Base-by-base conservation (phyloP, 768 basidiomycete species). In the Kwoniella dejecticola region DNA sequence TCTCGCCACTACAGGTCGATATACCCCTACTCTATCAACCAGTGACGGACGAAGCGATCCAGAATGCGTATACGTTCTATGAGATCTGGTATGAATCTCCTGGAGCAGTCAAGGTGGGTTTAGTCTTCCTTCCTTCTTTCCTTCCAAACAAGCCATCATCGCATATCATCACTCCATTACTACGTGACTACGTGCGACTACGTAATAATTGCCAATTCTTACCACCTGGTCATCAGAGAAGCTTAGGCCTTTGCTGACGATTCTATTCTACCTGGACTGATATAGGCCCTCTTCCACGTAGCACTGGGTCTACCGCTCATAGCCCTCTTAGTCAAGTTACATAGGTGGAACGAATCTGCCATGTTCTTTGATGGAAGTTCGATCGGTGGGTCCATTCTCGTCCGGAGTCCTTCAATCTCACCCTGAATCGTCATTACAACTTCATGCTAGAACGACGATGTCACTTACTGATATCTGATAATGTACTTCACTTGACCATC, bases 311-410 rank as follows among this genome's bases (percentile, higher is more conserved):
- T 93, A 17, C 90, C 90, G 11, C 76, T 96, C 33, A 68, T 88
- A 24, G 88, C 88, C 10, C 82, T 92, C 52, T 68, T 92, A 10
- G 83, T 85, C 47, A 97, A 96, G 78, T 82, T 96, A 60, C 83
- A 89, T 78, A 84, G 82, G 63, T 96, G 92, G 91, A 87, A 88
- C 73, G 93, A 96, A 72, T 91, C 89, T 68, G 94, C 94, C 7
- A 84, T 94, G 81, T 93, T 90, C 82, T 97, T 97, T 77, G 94
- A 97, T 78, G 94, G 94, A 21, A 87, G 88, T 23, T 87, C 86
- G 67, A 79, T 95, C 61, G 90, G 93, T 93, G 67, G 69, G 85
- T 82, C 33, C n/a, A n/a, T n/a, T n/a, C n/a, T n/a, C n/a, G n/a
- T n/a, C n/a, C n/a, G n/a, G n/a, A n/a, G n/a, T n/a, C n/a, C n/a